Evolutionary conservation across 2,329 filamentous ascomycete species (phyloP), one percentile per base, ranked within the genome.

Genomic region (Graphiopsis chlorocephala): DNA sequence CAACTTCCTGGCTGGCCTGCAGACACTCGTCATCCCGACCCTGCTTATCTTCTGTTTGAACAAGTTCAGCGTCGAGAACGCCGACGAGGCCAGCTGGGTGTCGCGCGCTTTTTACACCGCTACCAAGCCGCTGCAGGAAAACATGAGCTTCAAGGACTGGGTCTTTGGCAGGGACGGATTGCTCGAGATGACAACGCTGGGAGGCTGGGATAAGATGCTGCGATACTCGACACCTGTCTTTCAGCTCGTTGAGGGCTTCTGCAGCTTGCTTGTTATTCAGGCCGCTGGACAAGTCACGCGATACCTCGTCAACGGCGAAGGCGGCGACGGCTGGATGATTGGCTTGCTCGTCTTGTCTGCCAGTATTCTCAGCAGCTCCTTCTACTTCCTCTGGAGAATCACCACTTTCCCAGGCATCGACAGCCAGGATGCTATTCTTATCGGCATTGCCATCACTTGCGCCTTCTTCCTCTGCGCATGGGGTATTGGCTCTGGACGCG

Each of bases 311-410:
- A 98, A 98, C 79, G 81, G 82, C 69, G 93, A 94, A 72, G 88
- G 92, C 73, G 96, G 93, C 73, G 95, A 99, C 80, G 96, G 89
- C 67, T 98, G 94, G 95, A 92, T 98, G 87, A 97, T 99, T 71
- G 86, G 90, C 59, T 86, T 98, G 48, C 85, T 99, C 52, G 89
- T 96, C 65, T 82, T 95, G 64, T 96, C 94, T 0, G 93, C 92
- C 47, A 95, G 92, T 66, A 88, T 97, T 72, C 96, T 98, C 72
- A 95, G 93, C 28, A 96, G 91, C 78, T 92, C 94, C 5, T 86
- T 96, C 69, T 98, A 98, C 80, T 98, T 98, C 79, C 86, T 99
- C 60, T 98, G 93, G 92, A 87, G 95, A 65, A 92, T 98, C 62
- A 91, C 93, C 17, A 91, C 90, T 68, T 98, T 99, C 78, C 94